Conservation (phyloP, 495 filamentous ascomycete species). For the Pyronema omphalodes region DNA sequence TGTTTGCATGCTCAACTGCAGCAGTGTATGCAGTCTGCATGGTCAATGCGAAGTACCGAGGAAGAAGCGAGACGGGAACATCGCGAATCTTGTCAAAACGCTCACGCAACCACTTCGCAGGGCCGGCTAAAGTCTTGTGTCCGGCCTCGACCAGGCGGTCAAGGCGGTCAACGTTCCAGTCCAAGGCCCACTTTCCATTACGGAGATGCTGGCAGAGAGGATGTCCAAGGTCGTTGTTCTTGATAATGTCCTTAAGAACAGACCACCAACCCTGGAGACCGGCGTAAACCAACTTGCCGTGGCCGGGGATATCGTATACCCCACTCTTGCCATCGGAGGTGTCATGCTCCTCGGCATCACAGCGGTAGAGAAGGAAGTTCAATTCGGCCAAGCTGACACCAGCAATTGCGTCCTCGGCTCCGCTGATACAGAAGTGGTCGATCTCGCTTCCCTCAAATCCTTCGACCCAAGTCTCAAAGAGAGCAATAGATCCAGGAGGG, state of each 20-base stretch:
- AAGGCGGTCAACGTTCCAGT: constrained; percentile 65
- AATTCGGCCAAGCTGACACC: constrained; percentile 58
- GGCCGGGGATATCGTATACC: constrained; percentile 64
- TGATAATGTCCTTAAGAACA: constrained; percentile 64
- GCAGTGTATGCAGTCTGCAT: constrained; percentile 72
- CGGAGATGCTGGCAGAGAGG: constrained; percentile 83
- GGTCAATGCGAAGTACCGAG: constrained; percentile 81
- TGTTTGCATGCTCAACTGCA: constrained; percentile 57
- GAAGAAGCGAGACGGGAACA: constrained; percentile 75
- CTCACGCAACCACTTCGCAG: constrained; percentile 59
- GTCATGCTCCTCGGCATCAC: constrained; percentile 80
- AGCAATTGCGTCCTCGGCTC: constrained; percentile 61
- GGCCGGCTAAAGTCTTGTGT: constrained; percentile 39
- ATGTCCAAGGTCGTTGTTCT: constrained; percentile 79
- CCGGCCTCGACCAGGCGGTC: constrained; percentile 46
- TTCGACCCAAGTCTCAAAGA: constrained; percentile 92
- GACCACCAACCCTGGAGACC: constrained; percentile 99
- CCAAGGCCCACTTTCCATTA: constrained; percentile 83
- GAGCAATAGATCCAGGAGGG: constrained; percentile 77
- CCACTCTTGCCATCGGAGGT: constrained; percentile 64
- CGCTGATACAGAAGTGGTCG: constrained; percentile 64
- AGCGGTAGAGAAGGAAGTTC: constrained; percentile 82
- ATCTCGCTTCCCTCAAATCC: constrained; percentile 30
- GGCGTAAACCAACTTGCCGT: constrained; percentile 78
- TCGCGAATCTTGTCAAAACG: constrained; percentile 68